Evolutionary conservation across 1,139 yeast genomes (phyloP), one percentile per base, ranked within the genome.

Genomic region (Lodderomyces orthopsilosis): DNA sequence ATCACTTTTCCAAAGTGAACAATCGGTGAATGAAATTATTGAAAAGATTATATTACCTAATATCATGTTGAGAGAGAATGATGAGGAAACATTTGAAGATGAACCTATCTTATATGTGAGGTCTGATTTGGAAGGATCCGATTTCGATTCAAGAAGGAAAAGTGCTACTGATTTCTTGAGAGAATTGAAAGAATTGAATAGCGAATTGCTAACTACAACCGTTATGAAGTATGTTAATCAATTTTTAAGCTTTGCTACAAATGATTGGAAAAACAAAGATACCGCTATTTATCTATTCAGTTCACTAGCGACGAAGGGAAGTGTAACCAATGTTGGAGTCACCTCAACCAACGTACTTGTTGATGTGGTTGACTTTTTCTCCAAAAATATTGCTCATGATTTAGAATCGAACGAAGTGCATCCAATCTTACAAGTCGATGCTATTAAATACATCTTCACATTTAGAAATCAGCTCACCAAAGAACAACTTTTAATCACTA

Each of bases 71-170:
- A 84, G 93, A 58, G 91, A 85, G 46, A 75, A 85, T 5, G 99
- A 94, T 59, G 90, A 89, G 56, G 98, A 94, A 61, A 63, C 83
- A 51, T 93, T 94, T 63, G 98, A 93, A 65, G 98, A 94, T 63
- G 98, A 94, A 58, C 98, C 98, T 34, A 85, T 93, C 42, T 94
- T 88, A 55, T 94, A 75, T 59, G 93, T 90, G 15, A 78, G 98
- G 57, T 77, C 95, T 47, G 98, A 94, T 63, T 70, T 94, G 44
- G 98, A 93, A 66, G 98, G 98, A 3, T 84, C 96, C 0, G 98
- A 93, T 58, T 80, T 85, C 30, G 98, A 91, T 57, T 85, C 97
- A 1, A 79, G 98, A 63, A 78, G 98, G 63, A 81, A 95, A 54
- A 82, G 96, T 0, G 85, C 97, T 13, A 87, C 95, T 1, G 97